These are phyloP conservation scores for Thinopyrum obtusiflorum DNA, from an alignment of 202 grass and related monocot genomes.

Conservation along the genomic window DNA sequence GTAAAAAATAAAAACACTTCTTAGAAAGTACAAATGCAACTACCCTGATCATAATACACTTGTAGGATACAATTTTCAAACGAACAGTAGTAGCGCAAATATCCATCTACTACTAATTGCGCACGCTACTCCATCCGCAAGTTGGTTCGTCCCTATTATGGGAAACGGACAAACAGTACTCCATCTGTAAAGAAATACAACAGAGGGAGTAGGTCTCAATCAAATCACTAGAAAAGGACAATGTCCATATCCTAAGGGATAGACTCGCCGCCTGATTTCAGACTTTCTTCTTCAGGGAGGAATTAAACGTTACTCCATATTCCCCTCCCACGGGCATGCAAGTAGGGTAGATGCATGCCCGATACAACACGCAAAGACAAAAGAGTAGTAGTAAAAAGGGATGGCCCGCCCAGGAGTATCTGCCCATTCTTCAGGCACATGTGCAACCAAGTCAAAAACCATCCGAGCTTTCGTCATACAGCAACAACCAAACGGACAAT, in stretches of 20 bases:
- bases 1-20: too few species aligned
- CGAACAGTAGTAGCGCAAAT: too few species aligned
- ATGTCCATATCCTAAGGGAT: not conserved
- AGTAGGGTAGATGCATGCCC: not conserved
- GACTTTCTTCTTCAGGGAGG: not conserved
- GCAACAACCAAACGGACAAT: not conserved
- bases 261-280: not conserved
- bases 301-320: not conserved
- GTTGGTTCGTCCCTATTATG: too few species aligned
- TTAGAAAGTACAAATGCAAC: not conserved
- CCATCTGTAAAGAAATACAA: too few species aligned
- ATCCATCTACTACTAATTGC: too few species aligned
- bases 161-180: too few species aligned
- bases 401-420: not conserved
- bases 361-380: conserved; percentile 14
- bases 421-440: not conserved
- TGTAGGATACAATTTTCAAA: not conserved
- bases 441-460: not conserved
- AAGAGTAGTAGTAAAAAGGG: not conserved
- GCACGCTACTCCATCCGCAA: too few species aligned
- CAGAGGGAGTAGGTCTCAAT: not conserved
- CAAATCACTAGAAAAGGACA: not conserved
- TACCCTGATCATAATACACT: not conserved
- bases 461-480: not conserved
- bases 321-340: too few species aligned